Base-by-base conservation (phyloP, 2,329 filamentous ascomycete genomes). In the Cordyceps sp. region DNA sequence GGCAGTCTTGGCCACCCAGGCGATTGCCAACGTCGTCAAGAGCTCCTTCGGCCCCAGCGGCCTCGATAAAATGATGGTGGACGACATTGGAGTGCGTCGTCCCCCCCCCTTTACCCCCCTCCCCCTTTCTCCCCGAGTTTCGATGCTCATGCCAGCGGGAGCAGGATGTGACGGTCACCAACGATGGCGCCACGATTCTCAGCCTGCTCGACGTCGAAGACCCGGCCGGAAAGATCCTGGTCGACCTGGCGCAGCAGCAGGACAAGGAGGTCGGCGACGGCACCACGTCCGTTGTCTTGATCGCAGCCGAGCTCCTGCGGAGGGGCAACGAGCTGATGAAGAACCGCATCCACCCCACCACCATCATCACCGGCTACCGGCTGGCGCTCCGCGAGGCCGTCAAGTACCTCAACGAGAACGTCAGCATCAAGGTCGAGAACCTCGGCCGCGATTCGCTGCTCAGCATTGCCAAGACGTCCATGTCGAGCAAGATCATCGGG, bases 51-150 rank as follows among this genome's bases (percentile, higher is more conserved):
- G 90, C 34, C 90, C 90, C 32, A 93, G 84, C 39, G 90, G 90
- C 30, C 71, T 98, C 43, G 90, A 98, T 57, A 98, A 98, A 73
- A 98, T 98, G 90, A 96, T 98, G 90, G 90, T 98, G 47, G 90
- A 98, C 62, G 90, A 98, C 55, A 96, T 98, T 56, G 90, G 90
- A 52, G 79, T 84, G 72, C 47, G 76, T 39, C 13, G 12, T 21
- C 13, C 8, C 8, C 18, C 8, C 18, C 20, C n/a, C 28, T n/a
- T n/a, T n/a, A n/a, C 13, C 8, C 8, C 18, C 8, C 18, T 29
- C n/a, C 28, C 19, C 17, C 18, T 18, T 19, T 34, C 27, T 14
- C 17, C 33, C 10, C 15, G 19, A 19, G 17, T n/a, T 20, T 32
- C 31, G 29, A 39, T 30, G 22, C 34, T n/a, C n/a, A n/a, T n/a